These are phyloP conservation scores for Phytophthora aleatoria DNA, from an alignment of 352 stramenopile genomes.

Conservation along the genomic window DNA sequence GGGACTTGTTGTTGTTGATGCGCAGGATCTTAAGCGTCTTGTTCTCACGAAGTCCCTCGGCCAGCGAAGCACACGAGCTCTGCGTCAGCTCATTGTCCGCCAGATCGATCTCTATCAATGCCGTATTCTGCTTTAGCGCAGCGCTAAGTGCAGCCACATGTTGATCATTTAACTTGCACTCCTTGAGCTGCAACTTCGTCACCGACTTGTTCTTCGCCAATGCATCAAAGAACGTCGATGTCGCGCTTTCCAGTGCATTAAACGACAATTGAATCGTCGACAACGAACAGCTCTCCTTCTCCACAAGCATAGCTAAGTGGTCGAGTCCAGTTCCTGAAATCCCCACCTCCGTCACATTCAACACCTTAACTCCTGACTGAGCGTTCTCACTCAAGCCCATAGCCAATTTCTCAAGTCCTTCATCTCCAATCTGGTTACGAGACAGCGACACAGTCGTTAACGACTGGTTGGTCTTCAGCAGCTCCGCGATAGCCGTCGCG, in stretches of 20 bases:
- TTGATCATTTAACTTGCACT: slow-evolving; percentile 60
- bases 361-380: slow-evolving; percentile 33
- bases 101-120: slow-evolving; percentile 64
- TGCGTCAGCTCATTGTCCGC: slow-evolving; percentile 69
- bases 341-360: slow-evolving; percentile 52
- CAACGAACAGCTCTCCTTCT: slow-evolving; percentile 50
- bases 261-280: slow-evolving; percentile 73
- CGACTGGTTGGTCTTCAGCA: slow-evolving; percentile 53
- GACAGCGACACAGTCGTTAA: slow-evolving; percentile 62
- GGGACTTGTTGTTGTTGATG: slow-evolving; percentile 66
- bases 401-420: slow-evolving; percentile 44
- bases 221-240: slow-evolving; percentile 57
- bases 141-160: slow-evolving; percentile 45
- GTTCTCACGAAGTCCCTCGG: slow-evolving; percentile 53
- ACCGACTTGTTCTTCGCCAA: slow-evolving; percentile 66
- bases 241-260: slow-evolving; percentile 51
- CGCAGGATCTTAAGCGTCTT: slow-evolving; percentile 46
- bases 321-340: slow-evolving; percentile 56
- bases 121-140: slow-evolving; percentile 54
- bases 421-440: slow-evolving; percentile 61
- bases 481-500: slow-evolving; percentile 47
- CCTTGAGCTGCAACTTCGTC: slow-evolving; percentile 65
- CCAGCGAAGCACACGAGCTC: slow-evolving; percentile 41
- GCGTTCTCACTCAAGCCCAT: slow-evolving; percentile 47
- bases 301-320: slow-evolving; percentile 50